Evolutionary conservation across 2,329 filamentous ascomycete genomes (phyloP).

Genomic region (Aspergillus chevalieri): DNA sequence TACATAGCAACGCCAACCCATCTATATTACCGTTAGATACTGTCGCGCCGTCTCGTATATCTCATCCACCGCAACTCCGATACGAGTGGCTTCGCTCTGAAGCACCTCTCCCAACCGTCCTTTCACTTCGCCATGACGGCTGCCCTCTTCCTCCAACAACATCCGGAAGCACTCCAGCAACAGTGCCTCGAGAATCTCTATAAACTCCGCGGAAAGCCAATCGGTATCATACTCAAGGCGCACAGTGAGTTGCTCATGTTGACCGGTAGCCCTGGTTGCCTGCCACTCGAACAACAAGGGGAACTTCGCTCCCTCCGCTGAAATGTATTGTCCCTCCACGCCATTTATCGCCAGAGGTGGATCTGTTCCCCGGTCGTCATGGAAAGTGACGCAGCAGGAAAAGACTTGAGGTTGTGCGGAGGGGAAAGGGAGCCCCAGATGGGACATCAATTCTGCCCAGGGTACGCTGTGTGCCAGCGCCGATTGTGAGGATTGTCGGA

Average conservation of each 20-base stretch:
- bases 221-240: not conserved
- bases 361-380: slow-evolving; percentile 7
- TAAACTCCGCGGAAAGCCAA: slow-evolving; percentile 28
- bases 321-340: slow-evolving; percentile 5
- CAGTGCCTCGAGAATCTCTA: not conserved
- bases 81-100: not conserved
- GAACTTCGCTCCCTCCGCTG: slow-evolving; percentile 18
- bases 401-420: slow-evolving; percentile 8
- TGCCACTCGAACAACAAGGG: slow-evolving; percentile 16
- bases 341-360: slow-evolving; percentile 5
- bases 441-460: slow-evolving; percentile 23
- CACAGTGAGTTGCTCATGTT: not conserved
- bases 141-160: not conserved
- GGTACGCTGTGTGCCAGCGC: slow-evolving; percentile 25
- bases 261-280: not conserved
- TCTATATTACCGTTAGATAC: not conserved
- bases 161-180: not conserved
- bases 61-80: not conserved
- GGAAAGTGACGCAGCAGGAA: slow-evolving; percentile 21
- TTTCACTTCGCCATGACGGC: not conserved
- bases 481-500: slow-evolving; percentile 15
- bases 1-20: not conserved
- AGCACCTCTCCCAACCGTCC: not conserved
- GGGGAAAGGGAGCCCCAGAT: slow-evolving; percentile 7
- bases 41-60: not conserved